Percentiles rank a stretch among this genome's conserved stretches.
These are phyloP conservation scores for Wickerhamiella domercqiae DNA, from an alignment of 805 yeast species.

Conservation along the genomic window DNA sequence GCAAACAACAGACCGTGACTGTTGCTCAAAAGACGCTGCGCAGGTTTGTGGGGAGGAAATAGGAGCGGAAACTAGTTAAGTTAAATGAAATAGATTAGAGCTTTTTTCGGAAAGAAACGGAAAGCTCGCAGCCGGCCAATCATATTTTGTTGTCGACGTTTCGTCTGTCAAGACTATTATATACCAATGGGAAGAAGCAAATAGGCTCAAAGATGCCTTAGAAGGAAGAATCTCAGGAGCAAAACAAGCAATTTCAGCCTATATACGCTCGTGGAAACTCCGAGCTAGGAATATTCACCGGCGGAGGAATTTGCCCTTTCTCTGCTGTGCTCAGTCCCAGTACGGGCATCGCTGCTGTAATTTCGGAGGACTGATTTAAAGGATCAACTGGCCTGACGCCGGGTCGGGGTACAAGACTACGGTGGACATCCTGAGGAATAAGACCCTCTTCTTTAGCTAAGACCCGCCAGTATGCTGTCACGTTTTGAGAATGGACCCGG, in stretches of 20 bases:
- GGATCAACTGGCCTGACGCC: not conserved
- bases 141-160: no score
- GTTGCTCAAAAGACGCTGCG: not conserved
- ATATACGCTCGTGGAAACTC: not conserved
- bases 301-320: not conserved
- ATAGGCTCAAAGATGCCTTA: no score
- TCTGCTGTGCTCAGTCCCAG: not conserved
- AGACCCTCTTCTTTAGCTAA: conserved; percentile 9
- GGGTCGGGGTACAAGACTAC: conserved; percentile 1
- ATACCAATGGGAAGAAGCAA: no score
- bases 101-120: no score
- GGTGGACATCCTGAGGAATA: conserved; percentile 1
- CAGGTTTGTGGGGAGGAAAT: not conserved
- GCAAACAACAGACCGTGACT: not conserved
- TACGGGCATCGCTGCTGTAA: not conserved
- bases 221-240: no score
- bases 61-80: no score
- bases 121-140: no score
- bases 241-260: no score
- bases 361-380: not conserved
- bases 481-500: conserved; percentile 10
- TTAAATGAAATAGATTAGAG: no score
- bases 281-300: conserved; percentile 1
- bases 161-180: no score
- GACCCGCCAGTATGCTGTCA: conserved; percentile 14